Evolutionary conservation across 2,329 filamentous ascomycete genomes (phyloP), one percentile per base, ranked within the genome.

Genomic region (Alternaria sp.): DNA sequence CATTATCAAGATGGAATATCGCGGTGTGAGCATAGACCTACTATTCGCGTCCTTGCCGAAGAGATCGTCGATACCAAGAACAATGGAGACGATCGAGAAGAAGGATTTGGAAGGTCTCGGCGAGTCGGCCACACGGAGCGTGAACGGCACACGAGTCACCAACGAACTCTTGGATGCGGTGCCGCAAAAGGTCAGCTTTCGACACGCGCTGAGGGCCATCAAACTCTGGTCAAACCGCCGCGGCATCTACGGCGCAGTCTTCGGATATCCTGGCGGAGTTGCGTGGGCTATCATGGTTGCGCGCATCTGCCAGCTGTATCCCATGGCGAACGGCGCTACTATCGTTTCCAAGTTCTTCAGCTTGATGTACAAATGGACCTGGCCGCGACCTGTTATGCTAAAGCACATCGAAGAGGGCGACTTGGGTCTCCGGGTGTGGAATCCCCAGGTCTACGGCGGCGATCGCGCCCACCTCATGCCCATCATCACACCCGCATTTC

Each of bases 251-350:
- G 93, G 93, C 67, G 97, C 97, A 74, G 94, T 98, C 67, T 93
- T 97, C 80, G 96, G 96, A 25, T 99, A 96, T 71, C 96, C 96
- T 3, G 96, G 96, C 72, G 96, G 96, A 81, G 94, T 99, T 44
- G 96, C 96, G 6, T 99, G 95, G 93, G 96, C 95, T 12, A 97
- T 99, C 91, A 87, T 99, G 75, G 94, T 98, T 26, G 96, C 96
- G 55, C 88, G 96, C 67, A 92, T 98, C 45, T 98, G 96, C 80
- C 96, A 99, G 80, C 87, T 99, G 15, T 99, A 98, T 74, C 96
- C 96, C 13, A 93, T 93, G 77, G 96, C 96, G 7, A 92, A 93
- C 9, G 92, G 92, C 17, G 93, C 94, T 1, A 91, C 93, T 23
- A 90, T 99, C 59, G 90, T 99, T 44, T 88, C 90, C 76, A 97